Evolutionary conservation across 2,329 filamentous ascomycete species (phyloP).

Genomic region (Xylaria sp.): DNA sequence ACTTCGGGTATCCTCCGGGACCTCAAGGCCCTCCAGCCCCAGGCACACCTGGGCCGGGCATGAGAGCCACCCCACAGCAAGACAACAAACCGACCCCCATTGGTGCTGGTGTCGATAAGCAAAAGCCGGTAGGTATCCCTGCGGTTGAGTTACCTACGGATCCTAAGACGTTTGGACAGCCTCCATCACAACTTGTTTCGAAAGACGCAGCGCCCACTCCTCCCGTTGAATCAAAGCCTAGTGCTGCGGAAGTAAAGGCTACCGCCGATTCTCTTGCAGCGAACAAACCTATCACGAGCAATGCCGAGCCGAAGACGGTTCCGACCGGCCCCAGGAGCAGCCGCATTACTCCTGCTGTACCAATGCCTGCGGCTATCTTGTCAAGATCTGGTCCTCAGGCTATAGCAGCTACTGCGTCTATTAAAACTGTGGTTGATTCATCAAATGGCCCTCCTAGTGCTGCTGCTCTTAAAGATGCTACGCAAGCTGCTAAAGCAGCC

Average conservation of each 20-base stretch:
- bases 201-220: constrained; percentile 66
- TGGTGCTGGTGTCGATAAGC: constrained; percentile 62
- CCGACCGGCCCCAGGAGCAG: constrained; percentile 61
- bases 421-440: constrained; percentile 54
- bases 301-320: constrained; percentile 52
- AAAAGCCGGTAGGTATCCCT: constrained; percentile 57
- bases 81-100: constrained; percentile 62
- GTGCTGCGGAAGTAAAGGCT: constrained; percentile 62
- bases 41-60: constrained; percentile 47
- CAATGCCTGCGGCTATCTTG: constrained; percentile 62
- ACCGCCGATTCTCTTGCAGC: constrained; percentile 62
- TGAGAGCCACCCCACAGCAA: constrained; percentile 50
- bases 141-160: constrained; percentile 61
- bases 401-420: constrained; percentile 44
- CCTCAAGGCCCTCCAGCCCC: constrained; percentile 60
- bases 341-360: constrained; percentile 73
- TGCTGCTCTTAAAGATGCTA: constrained; percentile 70
- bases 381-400: constrained; percentile 46
- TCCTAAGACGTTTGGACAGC: constrained; percentile 62
- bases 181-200: constrained; percentile 55
- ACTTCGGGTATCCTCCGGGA: constrained; percentile 70
- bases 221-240: constrained; percentile 75
- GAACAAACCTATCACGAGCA: constrained; percentile 50
- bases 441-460: constrained; percentile 52
- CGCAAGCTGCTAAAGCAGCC: constrained; percentile 77